Percentiles rank a stretch among this genome's conserved stretches.
Conservation (phyloP, 1,139 yeast genomes). For the Geotrichum citri-aurantii region DNA sequence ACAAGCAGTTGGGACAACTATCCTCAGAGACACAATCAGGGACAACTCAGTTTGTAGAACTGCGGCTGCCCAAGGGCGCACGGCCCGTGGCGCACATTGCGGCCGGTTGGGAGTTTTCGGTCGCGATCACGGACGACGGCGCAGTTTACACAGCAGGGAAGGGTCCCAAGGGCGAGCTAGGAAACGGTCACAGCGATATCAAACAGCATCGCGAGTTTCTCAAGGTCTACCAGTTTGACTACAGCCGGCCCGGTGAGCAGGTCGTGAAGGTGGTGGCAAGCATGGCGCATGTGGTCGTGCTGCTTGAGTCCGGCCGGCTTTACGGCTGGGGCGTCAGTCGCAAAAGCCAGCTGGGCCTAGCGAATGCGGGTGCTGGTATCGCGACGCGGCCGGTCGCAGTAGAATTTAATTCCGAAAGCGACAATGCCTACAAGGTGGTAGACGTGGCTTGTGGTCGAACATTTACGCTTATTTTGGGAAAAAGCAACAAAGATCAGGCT, state of each 20-base stretch:
- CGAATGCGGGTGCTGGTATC: background rate
- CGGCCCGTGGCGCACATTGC: conserved; percentile 25
- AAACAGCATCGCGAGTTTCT: background rate
- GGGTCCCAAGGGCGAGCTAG: conserved; percentile 74
- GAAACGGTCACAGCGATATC: conserved; percentile 33
- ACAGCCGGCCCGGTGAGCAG: conserved; percentile 17
- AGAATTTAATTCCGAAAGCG: background rate
- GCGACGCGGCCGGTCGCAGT: background rate
- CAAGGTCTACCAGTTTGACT: background rate
- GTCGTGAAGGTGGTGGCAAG: conserved; percentile 43
- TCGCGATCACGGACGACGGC: conserved; percentile 43
- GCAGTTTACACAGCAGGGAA: conserved; percentile 51
- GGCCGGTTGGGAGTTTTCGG: conserved; percentile 77
- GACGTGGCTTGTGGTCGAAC: conserved; percentile 13
- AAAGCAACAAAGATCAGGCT: background rate
- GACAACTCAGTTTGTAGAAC: conserved; percentile 5
- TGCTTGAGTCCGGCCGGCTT: conserved; percentile 41
- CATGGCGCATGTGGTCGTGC: conserved; percentile 51
- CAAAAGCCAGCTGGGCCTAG: conserved; percentile 51
- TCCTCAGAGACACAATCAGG: background rate
- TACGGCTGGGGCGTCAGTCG: conserved; percentile 83
- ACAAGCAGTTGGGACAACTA: conserved; percentile 51
- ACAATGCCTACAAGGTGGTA: background rate
- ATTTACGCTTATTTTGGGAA: conserved; percentile 4
- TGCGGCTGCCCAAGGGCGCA: conserved; percentile 1